Conservation (phyloP, 768 basidiomycete genomes). For the Lactarius akahatsu region DNA sequence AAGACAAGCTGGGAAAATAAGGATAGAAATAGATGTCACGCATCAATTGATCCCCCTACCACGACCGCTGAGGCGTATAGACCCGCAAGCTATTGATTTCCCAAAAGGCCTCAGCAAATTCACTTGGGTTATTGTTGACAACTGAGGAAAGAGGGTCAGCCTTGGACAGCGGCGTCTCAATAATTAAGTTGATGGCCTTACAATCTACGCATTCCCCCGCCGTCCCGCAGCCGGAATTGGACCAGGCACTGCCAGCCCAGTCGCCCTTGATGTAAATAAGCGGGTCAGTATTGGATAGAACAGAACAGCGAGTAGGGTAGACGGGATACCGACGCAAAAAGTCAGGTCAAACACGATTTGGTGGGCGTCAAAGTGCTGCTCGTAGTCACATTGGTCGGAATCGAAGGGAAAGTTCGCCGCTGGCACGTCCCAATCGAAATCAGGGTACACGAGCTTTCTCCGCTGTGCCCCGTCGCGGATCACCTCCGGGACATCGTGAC, state of each 20-base stretch:
- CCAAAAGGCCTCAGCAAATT: conserved; percentile 68
- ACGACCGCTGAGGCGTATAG: conserved; percentile 40
- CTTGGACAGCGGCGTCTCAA: background rate
- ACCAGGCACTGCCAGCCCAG: conserved; percentile 24
- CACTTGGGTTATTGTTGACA: conserved; percentile 57
- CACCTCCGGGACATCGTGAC: conserved; percentile 44
- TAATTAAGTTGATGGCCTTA: conserved; percentile 35
- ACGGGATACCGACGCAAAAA: conserved; percentile 49
- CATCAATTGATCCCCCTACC: background rate
- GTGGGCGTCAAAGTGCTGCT: conserved; percentile 53
- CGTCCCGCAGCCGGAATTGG: conserved; percentile 39
- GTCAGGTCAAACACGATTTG: conserved; percentile 58
- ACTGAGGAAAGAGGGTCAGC: conserved; percentile 36
- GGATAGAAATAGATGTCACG: background rate
- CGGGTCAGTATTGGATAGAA: background rate
- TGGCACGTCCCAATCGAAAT: background rate
- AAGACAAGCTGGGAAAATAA: background rate
- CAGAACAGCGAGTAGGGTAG: conserved; percentile 4
- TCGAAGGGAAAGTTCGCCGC: conserved; percentile 31
- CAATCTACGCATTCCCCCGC: conserved; percentile 44
- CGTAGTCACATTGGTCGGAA: conserved; percentile 48
- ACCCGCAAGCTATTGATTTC: conserved; percentile 60
- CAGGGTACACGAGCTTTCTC: conserved; percentile 15
- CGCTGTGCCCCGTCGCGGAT: conserved; percentile 32
- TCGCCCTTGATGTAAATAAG: conserved; percentile 19